phyloP scores from a whole-genome alignment of 768 basidiomycete genomes.

The Pholiota microspora region DNA sequence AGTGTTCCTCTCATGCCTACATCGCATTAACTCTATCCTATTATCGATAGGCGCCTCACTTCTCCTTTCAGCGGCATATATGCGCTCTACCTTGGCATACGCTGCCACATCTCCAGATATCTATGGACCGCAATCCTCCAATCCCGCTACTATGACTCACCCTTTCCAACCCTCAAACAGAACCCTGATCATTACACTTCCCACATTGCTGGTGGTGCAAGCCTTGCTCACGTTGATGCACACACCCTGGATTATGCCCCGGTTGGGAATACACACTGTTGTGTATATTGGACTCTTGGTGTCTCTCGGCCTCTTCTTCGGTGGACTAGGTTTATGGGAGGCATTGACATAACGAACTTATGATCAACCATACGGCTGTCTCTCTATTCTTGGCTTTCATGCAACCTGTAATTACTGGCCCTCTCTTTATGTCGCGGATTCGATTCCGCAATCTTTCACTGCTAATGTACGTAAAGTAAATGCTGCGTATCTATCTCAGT shows the following conservation, averaged over 20 bases:
- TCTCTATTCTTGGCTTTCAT: too few relatives aligned
- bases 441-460: not conserved
- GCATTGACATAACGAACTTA: constrained; percentile 41
- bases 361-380: too few relatives aligned
- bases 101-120: constrained; percentile 14
- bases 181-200: constrained; percentile 38
- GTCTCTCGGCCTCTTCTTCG: constrained; percentile 68
- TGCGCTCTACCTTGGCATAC: constrained; percentile 49
- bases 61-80: constrained; percentile 58
- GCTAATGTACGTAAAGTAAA: not conserved
- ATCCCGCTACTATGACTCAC: not conserved
- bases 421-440: too few relatives aligned
- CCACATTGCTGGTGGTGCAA: constrained; percentile 46
- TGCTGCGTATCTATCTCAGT: not conserved
- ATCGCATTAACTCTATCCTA: constrained; percentile 71
- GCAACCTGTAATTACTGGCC: too few relatives aligned
- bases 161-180: constrained; percentile 26
- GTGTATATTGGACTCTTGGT: constrained; percentile 70
- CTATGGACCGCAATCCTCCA: not conserved
- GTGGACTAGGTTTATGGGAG: constrained; percentile 72
- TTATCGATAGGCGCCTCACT: constrained; percentile 68
- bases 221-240: constrained; percentile 60
- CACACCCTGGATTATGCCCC: constrained; percentile 63
- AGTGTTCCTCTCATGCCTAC: constrained; percentile 73
- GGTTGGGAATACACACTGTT: constrained; percentile 72